Evolutionary conservation across 352 stramenopile species (phyloP), one percentile per base, ranked within the genome.

Genomic region (Halophytophthora polymorphica): DNA sequence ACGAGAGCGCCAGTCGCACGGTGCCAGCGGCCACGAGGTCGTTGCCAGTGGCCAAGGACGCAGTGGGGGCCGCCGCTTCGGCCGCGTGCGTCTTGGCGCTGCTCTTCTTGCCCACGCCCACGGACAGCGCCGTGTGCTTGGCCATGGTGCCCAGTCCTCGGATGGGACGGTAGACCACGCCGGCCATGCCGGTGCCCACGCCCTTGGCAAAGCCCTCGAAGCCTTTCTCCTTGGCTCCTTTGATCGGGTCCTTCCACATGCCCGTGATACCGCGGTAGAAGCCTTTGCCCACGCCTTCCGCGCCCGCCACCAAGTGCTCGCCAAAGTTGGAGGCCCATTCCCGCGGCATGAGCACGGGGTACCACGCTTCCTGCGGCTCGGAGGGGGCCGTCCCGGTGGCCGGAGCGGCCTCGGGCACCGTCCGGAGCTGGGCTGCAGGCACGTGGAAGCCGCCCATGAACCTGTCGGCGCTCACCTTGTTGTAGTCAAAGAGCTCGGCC

Each of bases 161-260:
- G 44, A 90, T 87, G 8, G 81, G 81, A 5, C 72, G 74, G 35
- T 86, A 87, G 21, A 92, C 69, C 13, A 86, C 75, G 23, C 81
- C 81, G 2, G 67, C 78, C 21, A 92, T 67, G n/a, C 82, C 82
- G 8, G 59, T 78, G 11, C 79, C 77, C 2, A 92, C 66, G 25
- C 79, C 82, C 49, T 88, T 89, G 15, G 82, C 82, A 29, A 92
- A 89, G 3, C 79, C 82, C 18, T 81, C 78, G 29, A 90, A 39
- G 3, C 82, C 82, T 10, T 80, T 84, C 52, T 82, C 66, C 53
- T 84, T 86, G 19, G 82, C 82, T 45, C 79, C 82, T 49, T 76
- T 74, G 57, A 92, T 89, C 41, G 79, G 82, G 34, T 92, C 79
- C 39, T 87, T 89, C 70, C 80, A 88, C 6, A 92, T 69, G 19